Evolutionary conservation across 495 filamentous ascomycete genomes (phyloP).

Genomic region (Tuber melanosporum): DNA sequence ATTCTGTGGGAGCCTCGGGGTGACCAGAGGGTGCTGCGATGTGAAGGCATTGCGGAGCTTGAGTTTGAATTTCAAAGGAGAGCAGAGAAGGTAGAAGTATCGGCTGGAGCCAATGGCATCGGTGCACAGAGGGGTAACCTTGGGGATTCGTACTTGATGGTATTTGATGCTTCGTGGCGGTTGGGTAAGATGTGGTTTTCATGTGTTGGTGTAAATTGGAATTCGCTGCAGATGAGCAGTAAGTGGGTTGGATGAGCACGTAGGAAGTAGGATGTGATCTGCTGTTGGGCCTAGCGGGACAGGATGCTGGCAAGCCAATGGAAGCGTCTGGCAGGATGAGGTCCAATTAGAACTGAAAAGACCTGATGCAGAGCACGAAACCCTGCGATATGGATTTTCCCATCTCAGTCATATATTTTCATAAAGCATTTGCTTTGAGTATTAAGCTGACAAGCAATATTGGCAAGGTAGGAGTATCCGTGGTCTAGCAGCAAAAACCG

Average conservation of each 20-base stretch:
- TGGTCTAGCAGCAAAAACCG: constrained; percentile 9
- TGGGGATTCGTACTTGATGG: constrained; percentile 15
- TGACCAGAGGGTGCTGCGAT: constrained; percentile 19
- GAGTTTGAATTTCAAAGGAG: constrained; percentile 13
- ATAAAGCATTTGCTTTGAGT: not conserved
- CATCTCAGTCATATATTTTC: not conserved
- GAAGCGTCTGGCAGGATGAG: constrained; percentile 26
- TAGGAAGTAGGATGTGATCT: constrained; percentile 15
- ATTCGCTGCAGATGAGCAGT: constrained; percentile 20
- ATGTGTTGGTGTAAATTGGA: constrained; percentile 4
- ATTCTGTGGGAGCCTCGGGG: constrained; percentile 21
- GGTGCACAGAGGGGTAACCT: constrained; percentile 26
- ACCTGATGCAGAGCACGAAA: constrained; percentile 36
- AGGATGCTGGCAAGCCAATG: not conserved
- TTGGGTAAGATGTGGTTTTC: constrained; percentile 28
- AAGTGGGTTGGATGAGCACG: constrained; percentile 10
- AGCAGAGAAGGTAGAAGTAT: constrained; percentile 14
- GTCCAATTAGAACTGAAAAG: constrained; percentile 37
- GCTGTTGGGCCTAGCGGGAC: constrained; percentile 20
- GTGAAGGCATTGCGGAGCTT: constrained; percentile 17
- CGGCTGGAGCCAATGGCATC: constrained; percentile 37
- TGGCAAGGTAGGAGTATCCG: constrained; percentile 19
- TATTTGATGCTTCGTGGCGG: constrained; percentile 23
- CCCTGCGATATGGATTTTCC: constrained; percentile 9
- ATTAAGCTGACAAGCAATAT: constrained; percentile 22